Conservation (phyloP, 306 rosid species). For the Citrullus colocynthis region DNA sequence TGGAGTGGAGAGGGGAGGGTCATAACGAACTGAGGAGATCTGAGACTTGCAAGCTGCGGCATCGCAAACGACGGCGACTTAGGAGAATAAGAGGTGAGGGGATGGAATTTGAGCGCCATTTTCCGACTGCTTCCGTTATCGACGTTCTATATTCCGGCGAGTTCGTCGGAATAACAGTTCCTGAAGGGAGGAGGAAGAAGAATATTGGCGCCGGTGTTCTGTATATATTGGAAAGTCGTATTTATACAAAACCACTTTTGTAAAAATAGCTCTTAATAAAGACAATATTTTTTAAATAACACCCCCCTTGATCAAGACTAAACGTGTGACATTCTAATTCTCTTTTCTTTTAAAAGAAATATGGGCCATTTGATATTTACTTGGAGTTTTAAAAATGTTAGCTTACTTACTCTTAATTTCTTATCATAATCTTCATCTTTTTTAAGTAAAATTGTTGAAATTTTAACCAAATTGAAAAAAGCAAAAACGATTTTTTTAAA, state of each 20-base stretch:
- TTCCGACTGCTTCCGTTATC: not conserved
- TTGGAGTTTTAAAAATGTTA: too few relatives aligned
- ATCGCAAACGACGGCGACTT: conserved; percentile 34
- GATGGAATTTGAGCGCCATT: conserved; percentile 53
- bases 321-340: too few relatives aligned
- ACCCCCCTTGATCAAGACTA: too few relatives aligned
- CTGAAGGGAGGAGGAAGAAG: not conserved
- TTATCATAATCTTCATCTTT: too few relatives aligned
- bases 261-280: too few relatives aligned
- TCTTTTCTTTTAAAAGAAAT: too few relatives aligned
- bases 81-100: conserved; percentile 30
- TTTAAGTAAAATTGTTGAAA: too few relatives aligned
- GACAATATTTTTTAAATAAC: too few relatives aligned
- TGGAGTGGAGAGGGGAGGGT: conserved; percentile 72
- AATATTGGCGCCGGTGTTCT: not conserved
- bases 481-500: too few relatives aligned
- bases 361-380: too few relatives aligned
- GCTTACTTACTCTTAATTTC: too few relatives aligned
- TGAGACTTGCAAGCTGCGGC: conserved; percentile 51
- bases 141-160: not conserved
- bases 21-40: conserved; percentile 76
- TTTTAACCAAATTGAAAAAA: too few relatives aligned
- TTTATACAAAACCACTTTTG: not conserved
- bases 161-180: not conserved
- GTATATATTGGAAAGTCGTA: not conserved